These are phyloP conservation scores for Penicillium sp. DNA, from an alignment of 2,329 filamentous ascomycete species.

Conservation along the genomic window DNA sequence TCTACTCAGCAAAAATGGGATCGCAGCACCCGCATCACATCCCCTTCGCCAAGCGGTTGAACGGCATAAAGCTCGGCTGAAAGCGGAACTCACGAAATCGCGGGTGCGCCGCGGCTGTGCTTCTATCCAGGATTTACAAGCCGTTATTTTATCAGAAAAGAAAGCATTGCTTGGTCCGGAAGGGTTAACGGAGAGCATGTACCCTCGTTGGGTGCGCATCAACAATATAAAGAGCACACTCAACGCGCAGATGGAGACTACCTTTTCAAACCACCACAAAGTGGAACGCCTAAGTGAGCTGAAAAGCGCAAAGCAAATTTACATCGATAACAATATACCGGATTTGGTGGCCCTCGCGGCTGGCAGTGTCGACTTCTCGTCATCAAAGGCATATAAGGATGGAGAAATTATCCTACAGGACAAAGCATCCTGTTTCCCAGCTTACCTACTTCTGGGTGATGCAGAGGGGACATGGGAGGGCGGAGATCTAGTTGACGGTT, in stretches of 20 bases:
- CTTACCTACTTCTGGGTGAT: constrained; percentile 70
- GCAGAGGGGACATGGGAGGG: constrained; percentile 51
- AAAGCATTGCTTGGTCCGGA: constrained; percentile 44
- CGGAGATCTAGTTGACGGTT: constrained; percentile 84
- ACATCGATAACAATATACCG: constrained; percentile 78
- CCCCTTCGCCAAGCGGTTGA: constrained; percentile 71
- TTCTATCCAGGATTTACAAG: constrained; percentile 61
- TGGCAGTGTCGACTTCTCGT: constrained; percentile 63
- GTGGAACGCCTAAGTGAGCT: constrained; percentile 58
- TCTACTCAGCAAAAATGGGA: constrained; percentile 73
- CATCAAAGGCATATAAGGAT: constrained; percentile 66
- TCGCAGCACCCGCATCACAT: constrained; percentile 76
- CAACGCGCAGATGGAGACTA: constrained; percentile 67
- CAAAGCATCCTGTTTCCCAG: constrained; percentile 95
- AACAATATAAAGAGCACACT: constrained; percentile 73
- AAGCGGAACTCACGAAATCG: constrained; percentile 76
- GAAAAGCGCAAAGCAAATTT: constrained; percentile 46
- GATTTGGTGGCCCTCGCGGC: constrained; percentile 76
- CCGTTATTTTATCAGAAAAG: constrained; percentile 31
- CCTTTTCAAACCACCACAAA: constrained; percentile 63
- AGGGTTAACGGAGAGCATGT: constrained; percentile 32
- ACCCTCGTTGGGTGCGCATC: constrained; percentile 89
- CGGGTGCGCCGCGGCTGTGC: constrained; percentile 68
- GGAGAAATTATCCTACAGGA: constrained; percentile 89
- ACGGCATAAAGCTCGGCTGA: constrained; percentile 74